Base-by-base conservation (phyloP, 306 rosid genomes). In the Luffa aegyptiaca region DNA sequence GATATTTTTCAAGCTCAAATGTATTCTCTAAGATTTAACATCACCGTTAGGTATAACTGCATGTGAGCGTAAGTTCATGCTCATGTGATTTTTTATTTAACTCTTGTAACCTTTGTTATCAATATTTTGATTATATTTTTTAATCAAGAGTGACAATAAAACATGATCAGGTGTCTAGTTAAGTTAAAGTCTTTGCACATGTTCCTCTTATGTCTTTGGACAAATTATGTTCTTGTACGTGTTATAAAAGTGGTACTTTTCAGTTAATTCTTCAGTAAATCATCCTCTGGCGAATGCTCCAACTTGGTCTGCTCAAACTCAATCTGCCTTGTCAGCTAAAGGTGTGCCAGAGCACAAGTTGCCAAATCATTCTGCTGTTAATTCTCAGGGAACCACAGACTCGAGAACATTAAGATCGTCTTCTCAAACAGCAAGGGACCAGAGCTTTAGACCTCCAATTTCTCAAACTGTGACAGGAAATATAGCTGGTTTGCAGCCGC, bases 291-390 rank as follows among this genome's bases (percentile, higher is more conserved):
- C 78, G 80, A 89, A 81, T 89, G 84, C 90, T 84, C 88, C 97
- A 59, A 75, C 96, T 8, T 91, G 98, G 99, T 85, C 97, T 51
- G 55, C 88, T 36, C 99, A 89, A 82, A 71, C 87, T 82, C 99
- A 90, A 74, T 79, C 97, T 64, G 59, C 88, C 51, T 81, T 89
- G 17, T 77, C 82, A 31, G 84, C 87, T 81, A 90, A 92, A 82
- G 89, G 82, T 82, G 87, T 87, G 79, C 85, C 86, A 79, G 99
- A 95, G 77, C 85, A 87, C 84, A 91, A 93, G 86, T 87, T 61
- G 71, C 80, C 88, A 73, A 87, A 79, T 84, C 87, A 83, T 68
- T 84, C 86, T 63, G n/a, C 92, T 62, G 82, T 68, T 77, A 92
- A 84, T 86, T 90, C 83, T 81, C 93, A 93, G 58, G 92, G 87